These are phyloP conservation scores for Ophiostoma piceae DNA, from an alignment of 2,329 filamentous ascomycete species.

Conservation along the genomic window DNA sequence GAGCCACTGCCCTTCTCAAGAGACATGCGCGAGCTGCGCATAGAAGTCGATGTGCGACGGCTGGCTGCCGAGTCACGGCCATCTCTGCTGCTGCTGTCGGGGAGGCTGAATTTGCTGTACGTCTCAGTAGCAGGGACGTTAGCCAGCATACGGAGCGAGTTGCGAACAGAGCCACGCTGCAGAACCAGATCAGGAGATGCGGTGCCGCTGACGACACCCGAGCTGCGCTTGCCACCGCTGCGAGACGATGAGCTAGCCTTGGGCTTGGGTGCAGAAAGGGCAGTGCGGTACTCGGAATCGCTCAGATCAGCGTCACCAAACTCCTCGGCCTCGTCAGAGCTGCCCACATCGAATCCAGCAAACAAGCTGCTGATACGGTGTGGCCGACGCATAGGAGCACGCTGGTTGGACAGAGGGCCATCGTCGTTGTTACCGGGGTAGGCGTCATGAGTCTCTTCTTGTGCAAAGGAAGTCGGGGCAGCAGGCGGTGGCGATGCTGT, in stretches of 20 bases:
- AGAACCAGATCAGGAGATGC: conserved; percentile 40
- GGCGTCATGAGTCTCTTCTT: conserved; percentile 51
- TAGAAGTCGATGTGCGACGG: conserved; percentile 33
- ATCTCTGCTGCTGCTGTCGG: conserved; percentile 31
- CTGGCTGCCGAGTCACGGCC: conserved; percentile 27
- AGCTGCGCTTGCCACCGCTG: conserved; percentile 39
- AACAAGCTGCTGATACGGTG: conserved; percentile 80
- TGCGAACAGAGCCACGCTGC: conserved; percentile 24
- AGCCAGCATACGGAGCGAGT: conserved; percentile 35
- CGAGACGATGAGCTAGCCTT: conserved; percentile 33
- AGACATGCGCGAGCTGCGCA: conserved; percentile 33
- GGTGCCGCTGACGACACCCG: conserved; percentile 35
- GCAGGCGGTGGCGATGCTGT: conserved; percentile 44
- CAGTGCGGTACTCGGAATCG: conserved; percentile 63
- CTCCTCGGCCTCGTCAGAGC: conserved; percentile 61
- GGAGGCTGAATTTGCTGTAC: conserved; percentile 42
- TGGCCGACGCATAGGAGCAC: conserved; percentile 59
- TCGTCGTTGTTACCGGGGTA: conserved; percentile 80
- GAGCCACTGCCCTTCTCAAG: conserved; percentile 39
- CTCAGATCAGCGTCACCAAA: conserved; percentile 57
- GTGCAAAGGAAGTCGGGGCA: conserved; percentile 28
- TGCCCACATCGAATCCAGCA: conserved; percentile 71
- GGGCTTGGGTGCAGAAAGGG: conserved; percentile 58
- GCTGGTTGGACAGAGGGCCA: conserved; percentile 60
- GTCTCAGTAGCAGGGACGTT: conserved; percentile 38